Percentiles rank a stretch among this genome's conserved stretches.
Evolutionary conservation across 2,329 filamentous ascomycete species (phyloP).

Genomic region (Polytolypa hystricis): DNA sequence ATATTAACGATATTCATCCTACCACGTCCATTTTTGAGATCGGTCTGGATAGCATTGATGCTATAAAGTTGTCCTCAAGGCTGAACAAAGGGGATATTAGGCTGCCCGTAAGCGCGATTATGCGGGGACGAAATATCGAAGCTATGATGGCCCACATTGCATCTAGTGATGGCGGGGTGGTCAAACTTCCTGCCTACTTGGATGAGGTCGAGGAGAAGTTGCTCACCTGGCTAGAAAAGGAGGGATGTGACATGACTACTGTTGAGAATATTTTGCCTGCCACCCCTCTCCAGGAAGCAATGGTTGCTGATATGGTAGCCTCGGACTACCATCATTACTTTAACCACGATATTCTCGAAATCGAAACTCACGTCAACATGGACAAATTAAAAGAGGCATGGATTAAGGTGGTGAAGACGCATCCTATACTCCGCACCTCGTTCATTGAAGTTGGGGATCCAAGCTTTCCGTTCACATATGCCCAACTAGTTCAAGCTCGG

Average conservation of each 20-base stretch:
- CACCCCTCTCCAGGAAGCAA: constrained; percentile 76
- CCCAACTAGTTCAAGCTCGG: constrained; percentile 40
- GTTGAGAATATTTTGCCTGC: constrained; percentile 57
- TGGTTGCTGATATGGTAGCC: constrained; percentile 69
- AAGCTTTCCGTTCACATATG: constrained; percentile 43
- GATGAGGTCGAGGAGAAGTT: constrained; percentile 21
- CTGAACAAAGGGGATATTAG: constrained; percentile 50
- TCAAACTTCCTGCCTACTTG: neutral
- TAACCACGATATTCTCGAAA: constrained; percentile 65
- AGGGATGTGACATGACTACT: constrained; percentile 26
- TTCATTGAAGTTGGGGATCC: constrained; percentile 59
- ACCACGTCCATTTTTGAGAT: constrained; percentile 63
- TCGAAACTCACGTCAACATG: constrained; percentile 46
- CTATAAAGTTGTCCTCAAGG: constrained; percentile 69
- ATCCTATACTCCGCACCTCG: constrained; percentile 63
- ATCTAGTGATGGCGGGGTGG: constrained; percentile 8
- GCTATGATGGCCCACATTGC: constrained; percentile 39
- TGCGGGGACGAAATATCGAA: constrained; percentile 58
- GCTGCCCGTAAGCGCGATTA: constrained; percentile 63
- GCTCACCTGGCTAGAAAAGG: constrained; percentile 25
- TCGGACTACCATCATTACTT: constrained; percentile 70
- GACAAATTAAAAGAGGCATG: constrained; percentile 51
- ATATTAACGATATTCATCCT: constrained; percentile 42
- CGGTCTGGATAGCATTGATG: constrained; percentile 84
- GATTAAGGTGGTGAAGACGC: constrained; percentile 44